Evolutionary conservation across 202 grass and related monocot genomes (phyloP), one percentile per base, ranked within the genome.

Genomic region (Musa balbisiana): DNA sequence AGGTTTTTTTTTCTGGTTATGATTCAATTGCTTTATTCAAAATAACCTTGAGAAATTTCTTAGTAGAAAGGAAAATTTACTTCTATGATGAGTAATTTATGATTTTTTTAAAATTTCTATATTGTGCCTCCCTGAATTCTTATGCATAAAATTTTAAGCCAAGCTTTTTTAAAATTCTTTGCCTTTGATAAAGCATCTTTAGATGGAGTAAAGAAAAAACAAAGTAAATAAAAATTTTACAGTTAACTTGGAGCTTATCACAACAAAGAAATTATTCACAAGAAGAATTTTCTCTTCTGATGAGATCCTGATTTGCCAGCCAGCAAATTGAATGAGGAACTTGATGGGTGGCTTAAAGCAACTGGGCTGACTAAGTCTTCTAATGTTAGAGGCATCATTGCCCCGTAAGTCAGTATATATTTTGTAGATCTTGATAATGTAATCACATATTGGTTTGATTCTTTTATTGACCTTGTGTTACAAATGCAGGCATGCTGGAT

Each of bases 361-460:
- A 84, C 87, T 80, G 82, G 55, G 70, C 82, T 97, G 51, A 80
- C 88, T 51, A 97, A 91, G 71, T 97, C 93, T 80, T 78, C 90
- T 80, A 80, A 90, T 84, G 80, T 97, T 78, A 88, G 93, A 80
- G 93, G 87, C 8, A 69, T 97, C 76, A 97, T 97, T 85, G 93
- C 93, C 50, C 93, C 90, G 93, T 97, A 79, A 92, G 89, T 97
- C 79, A 23, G 8, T 43, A 43, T 68, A 62, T 53, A 60, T 27
- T 49, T 14, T 51, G 51, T 43, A 49, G n/a, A 14, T 43, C 49
- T 54, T 66, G 17, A 29, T 2, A 72, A 9, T 63, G 69, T 16
- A 72, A 77, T 69, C 27, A 11, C 3, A 56, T 80, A 49, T 24
- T 2, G 64, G 74, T 14, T 76, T 73, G 77, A 67, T 83, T 52